Base-by-base conservation (phyloP, 2,329 filamentous ascomycete species). In the Ceratocystis smalleyi region DNA sequence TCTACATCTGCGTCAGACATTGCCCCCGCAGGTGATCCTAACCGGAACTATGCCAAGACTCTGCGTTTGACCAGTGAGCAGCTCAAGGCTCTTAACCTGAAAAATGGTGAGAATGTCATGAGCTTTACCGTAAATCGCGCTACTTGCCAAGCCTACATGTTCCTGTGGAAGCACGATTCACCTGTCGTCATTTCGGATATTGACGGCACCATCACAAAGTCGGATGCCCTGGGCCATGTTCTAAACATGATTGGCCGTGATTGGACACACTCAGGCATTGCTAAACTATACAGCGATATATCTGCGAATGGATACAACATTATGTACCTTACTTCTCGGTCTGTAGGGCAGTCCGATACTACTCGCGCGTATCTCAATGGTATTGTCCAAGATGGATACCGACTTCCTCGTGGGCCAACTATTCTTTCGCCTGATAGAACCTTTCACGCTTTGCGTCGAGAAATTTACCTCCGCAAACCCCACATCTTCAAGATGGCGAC, bases 401-500 rank as follows among this genome's bases (percentile, higher is more conserved):
- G 83, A 59, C 77, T 99, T 45, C 94, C 94, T 0, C 87, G 87
- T 69, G 94, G 95, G 0, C 94, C 94, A 0, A 95, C 95, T 0
- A 97, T 99, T 68, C 84, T 96, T 74, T 95, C 89, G 43, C 95
- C 94, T 0, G 94, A 99, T 74, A 83, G 94, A 64, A 97, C 91
- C 0, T 95, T 97, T 76, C 91, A 95, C 6, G 95, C 94, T 0
- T 76, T 99, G 35, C 82, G 94, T 65, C 85, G 94, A 59, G 94
- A 99, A 73, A 84, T 99, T 5, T 99, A 99, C 72, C 80, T 99
- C 30, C 84, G 94, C 63, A 97, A 99, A 73, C 95, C 94, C 0
- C 91, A 99, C 72, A 90, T 99, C 6, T 99, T 99, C 83, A 99
- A 99, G 76, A 99, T 99, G 95, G 91, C 94, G 1, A 99, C 94